Percentiles rank a stretch among this genome's conserved stretches.
Evolutionary conservation across 257 asterid species (phyloP).

Genomic region (Parsonsia alboflavescens): DNA sequence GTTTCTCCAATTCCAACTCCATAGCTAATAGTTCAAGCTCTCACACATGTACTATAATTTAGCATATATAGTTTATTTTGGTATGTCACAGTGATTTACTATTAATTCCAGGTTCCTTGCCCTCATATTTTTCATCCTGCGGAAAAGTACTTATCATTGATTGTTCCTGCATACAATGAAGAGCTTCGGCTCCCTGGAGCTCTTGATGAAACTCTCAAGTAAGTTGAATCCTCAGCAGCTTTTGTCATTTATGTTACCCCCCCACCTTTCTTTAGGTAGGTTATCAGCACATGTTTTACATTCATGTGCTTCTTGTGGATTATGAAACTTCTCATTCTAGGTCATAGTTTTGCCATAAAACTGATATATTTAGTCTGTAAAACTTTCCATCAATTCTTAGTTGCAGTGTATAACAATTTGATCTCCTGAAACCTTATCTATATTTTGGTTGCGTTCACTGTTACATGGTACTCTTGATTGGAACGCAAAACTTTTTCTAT

Average conservation of each 20-base stretch:
- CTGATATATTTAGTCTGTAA: background rate
- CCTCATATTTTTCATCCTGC: constrained; percentile 73
- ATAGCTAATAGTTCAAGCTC: background rate
- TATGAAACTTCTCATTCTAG: background rate
- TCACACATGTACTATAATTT: background rate
- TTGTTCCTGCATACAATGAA: constrained; percentile 88
- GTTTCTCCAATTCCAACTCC: background rate
- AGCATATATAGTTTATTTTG: background rate
- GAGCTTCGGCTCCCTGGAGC: constrained; percentile 92
- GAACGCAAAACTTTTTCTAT: background rate
- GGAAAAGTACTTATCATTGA: constrained; percentile 76
- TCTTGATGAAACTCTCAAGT: constrained; percentile 79
- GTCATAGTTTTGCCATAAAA: background rate
- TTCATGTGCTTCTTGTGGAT: background rate
- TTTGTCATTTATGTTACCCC: background rate
- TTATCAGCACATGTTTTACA: background rate
- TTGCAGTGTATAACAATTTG: background rate
- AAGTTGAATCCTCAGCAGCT: constrained; percentile 21
- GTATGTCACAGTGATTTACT: background rate
- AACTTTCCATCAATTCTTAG: background rate
- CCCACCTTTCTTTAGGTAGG: background rate
- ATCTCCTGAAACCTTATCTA: background rate
- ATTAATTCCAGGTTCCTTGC: constrained; percentile 53
- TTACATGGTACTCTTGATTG: background rate
- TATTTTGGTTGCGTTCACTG: background rate